Percentiles rank a stretch among this genome's conserved stretches.
These are phyloP conservation scores for Solioccasus polychromus DNA, from an alignment of 768 basidiomycete genomes.

Conservation along the genomic window DNA sequence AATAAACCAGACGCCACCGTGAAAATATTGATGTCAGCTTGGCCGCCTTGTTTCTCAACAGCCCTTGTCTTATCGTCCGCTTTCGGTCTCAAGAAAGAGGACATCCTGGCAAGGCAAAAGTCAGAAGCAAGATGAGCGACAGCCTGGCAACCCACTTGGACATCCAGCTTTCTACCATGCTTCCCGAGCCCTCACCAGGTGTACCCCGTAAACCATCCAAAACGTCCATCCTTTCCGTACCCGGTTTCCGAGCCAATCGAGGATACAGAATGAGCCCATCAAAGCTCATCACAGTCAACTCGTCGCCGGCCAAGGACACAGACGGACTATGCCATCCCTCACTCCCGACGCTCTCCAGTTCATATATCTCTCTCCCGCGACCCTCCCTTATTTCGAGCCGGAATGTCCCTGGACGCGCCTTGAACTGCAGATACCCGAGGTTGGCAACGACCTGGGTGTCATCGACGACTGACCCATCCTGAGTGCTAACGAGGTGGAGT, in stretches of 20 bases:
- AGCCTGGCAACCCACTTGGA: constrained; percentile 43
- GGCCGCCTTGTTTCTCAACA: constrained; percentile 31
- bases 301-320: constrained; percentile 65
- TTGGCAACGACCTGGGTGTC: constrained; percentile 95
- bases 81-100: constrained; percentile 41
- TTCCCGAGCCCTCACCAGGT: constrained; percentile 31
- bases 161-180: constrained; percentile 46
- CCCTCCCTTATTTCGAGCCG: constrained; percentile 80
- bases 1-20: constrained; percentile 96
- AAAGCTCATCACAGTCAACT: constrained; percentile 83
- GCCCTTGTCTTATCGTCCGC: constrained; percentile 19
- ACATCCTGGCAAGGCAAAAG: constrained; percentile 34
- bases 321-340: constrained; percentile 83
- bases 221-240: constrained; percentile 83
- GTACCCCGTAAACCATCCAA: constrained; percentile 46
- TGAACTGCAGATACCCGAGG: constrained; percentile 94
- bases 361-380: constrained; percentile 74
- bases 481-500: constrained; percentile 64
- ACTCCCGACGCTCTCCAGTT: constrained; percentile 82
- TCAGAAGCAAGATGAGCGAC: constrained; percentile 1
- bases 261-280: constrained; percentile 91
- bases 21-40: constrained; percentile 98
- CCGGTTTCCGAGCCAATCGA: constrained; percentile 60
- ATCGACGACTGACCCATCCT: constrained; percentile 48
- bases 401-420: constrained; percentile 87